phyloP scores from a whole-genome alignment of 2,329 filamentous ascomycete genomes.

The Colletotrichum eleusines region DNA sequence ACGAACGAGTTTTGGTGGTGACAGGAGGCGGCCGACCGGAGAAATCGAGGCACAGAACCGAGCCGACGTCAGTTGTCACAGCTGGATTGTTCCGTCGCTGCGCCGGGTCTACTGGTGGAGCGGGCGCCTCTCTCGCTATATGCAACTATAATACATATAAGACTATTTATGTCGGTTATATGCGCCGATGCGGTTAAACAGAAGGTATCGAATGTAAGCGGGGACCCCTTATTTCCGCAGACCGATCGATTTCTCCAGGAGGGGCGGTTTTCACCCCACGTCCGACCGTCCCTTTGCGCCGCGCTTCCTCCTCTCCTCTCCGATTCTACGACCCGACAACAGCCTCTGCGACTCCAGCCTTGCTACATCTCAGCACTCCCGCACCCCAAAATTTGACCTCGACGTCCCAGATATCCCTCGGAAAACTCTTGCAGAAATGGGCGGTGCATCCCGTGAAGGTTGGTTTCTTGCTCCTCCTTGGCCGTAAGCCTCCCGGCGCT shows the following conservation, averaged over 20 bases:
- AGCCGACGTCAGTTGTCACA: conserved; percentile 17
- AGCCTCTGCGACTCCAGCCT: conserved; percentile 27
- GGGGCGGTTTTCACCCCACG: conserved; percentile 44
- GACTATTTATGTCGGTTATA: no score
- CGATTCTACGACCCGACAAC: conserved; percentile 16
- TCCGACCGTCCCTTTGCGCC: conserved; percentile 23
- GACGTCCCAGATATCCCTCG: conserved; percentile 16
- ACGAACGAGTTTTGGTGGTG: conserved; percentile 27
- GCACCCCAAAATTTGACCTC: conserved; percentile 15
- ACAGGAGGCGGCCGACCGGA: conserved; percentile 20
- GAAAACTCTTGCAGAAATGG: conserved; percentile 49
- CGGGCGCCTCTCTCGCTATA: neutral
- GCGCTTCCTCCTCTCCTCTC: conserved; percentile 12
- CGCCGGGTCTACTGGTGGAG: neutral
- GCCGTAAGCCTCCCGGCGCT: neutral
- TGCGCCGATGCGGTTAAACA: no score
- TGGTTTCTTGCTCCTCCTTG: conserved; percentile 32
- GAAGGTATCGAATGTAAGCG: neutral
- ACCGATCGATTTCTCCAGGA: conserved; percentile 35
- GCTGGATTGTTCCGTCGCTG: conserved; percentile 32
- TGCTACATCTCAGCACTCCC: conserved; percentile 26
- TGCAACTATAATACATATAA: neutral
- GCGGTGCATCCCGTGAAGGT: conserved; percentile 56
- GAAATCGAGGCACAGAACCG: conserved; percentile 22
- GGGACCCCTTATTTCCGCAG: conserved; percentile 14